Evolutionary conservation across 306 rosid genomes (phyloP).

Genomic region (Canavalia ensiformis): DNA sequence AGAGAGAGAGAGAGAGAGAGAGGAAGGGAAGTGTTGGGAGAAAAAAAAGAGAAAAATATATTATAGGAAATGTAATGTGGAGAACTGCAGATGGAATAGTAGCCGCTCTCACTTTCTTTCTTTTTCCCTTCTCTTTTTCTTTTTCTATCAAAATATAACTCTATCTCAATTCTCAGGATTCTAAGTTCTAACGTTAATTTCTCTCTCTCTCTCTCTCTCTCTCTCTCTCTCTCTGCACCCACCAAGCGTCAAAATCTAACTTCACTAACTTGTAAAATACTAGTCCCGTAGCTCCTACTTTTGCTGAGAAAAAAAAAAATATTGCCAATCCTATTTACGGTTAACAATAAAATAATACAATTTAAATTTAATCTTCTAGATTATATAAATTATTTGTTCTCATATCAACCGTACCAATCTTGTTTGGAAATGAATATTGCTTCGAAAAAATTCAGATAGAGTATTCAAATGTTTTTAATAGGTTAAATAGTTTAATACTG

Average conservation of each 20-base stretch:
- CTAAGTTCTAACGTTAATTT: slow-evolving; percentile 30
- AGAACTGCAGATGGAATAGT: neutral
- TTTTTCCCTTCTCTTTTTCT: slow-evolving; percentile 33
- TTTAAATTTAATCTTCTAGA: too few relatives aligned
- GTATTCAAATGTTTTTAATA: too few relatives aligned
- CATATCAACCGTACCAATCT: too few relatives aligned
- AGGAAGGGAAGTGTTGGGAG: slow-evolving; percentile 29
- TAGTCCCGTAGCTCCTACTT: neutral
- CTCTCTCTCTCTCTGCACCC: neutral
- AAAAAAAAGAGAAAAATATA: slow-evolving; percentile 37
- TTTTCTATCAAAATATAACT: neutral
- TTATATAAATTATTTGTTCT: too few relatives aligned
- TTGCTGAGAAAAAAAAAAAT: neutral
- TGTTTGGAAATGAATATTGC: too few relatives aligned
- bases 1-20: too few relatives aligned
- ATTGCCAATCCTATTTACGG: too few relatives aligned
- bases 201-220: neutral
- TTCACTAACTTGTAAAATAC: neutral
- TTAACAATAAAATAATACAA: too few relatives aligned
- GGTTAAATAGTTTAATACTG: too few relatives aligned
- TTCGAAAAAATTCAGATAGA: too few relatives aligned
- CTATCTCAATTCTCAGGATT: neutral
- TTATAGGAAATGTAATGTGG: neutral
- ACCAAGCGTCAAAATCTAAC: neutral
- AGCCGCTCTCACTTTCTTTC: slow-evolving; percentile 48